A percentile compares a stretch with the other conserved stretches of the same genome.
These are phyloP conservation scores for Corymbia calophylla DNA, from an alignment of 441 rosid genomes.

Conservation along the genomic window DNA sequence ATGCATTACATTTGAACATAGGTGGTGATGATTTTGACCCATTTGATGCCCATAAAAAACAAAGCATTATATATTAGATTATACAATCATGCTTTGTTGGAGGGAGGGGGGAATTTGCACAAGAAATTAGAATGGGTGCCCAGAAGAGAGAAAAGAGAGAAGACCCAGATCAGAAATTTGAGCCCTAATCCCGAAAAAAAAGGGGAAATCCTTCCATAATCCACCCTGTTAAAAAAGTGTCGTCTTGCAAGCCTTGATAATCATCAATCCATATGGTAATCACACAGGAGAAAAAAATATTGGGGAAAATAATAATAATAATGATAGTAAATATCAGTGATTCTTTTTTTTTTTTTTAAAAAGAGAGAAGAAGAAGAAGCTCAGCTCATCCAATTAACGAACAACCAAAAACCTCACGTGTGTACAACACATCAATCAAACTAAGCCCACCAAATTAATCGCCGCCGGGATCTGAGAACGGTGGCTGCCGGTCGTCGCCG, in stretches of 20 bases:
- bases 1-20: neutral
- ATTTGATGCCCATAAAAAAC: neutral
- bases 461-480: constrained; percentile 28
- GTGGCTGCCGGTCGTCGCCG: constrained; percentile 57
- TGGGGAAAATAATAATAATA: neutral
- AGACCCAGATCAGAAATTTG: constrained; percentile 8
- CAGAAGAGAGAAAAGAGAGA: neutral
- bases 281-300: constrained; percentile 16
- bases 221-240: constrained; percentile 23
- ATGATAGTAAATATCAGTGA: neutral
- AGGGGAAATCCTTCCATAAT: neutral
- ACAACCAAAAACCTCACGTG: constrained; percentile 56
- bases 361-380: constrained; percentile 3
- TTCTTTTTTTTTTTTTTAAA: neutral
- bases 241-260: constrained; percentile 7
- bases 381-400: constrained; percentile 20
- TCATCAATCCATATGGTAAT: constrained; percentile 24
- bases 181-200: neutral
- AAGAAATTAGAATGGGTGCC: constrained; percentile 16
- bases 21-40: constrained; percentile 11
- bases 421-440: constrained; percentile 48
- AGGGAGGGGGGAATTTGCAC: constrained; percentile 2
- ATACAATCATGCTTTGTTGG: neutral
- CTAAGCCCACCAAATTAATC: constrained; percentile 16
- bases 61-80: neutral